Percentiles rank a stretch among this genome's conserved stretches.
These are phyloP conservation scores for Calocera viscosa DNA, from an alignment of 768 basidiomycete genomes.

Conservation along the genomic window DNA sequence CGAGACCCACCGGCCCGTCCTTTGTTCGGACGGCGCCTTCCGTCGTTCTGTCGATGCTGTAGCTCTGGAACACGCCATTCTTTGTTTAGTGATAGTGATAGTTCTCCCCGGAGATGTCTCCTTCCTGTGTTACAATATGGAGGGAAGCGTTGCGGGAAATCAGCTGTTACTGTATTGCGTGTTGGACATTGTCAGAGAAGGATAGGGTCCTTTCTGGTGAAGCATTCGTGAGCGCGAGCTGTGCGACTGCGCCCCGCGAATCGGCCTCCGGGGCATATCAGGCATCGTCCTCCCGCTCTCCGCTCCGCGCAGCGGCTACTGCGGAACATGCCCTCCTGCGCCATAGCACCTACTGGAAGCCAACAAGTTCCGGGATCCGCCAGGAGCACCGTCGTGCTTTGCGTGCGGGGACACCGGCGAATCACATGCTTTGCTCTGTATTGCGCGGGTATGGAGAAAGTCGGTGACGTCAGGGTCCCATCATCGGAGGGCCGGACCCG, in stretches of 20 bases:
- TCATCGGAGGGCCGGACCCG: background rate
- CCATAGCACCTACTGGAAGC: background rate
- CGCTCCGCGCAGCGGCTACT: too few relatives aligned
- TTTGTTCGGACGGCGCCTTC: background rate
- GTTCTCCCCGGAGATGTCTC: background rate
- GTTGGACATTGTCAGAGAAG: too few relatives aligned
- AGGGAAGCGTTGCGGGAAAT: too few relatives aligned
- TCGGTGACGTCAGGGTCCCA: conserved; percentile 4
- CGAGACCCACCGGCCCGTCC: background rate
- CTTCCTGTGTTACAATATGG: too few relatives aligned
- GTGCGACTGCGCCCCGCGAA: too few relatives aligned
- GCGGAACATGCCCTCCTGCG: background rate
- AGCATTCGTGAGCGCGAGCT: too few relatives aligned
- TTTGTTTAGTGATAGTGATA: background rate
- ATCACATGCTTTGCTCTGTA: background rate
- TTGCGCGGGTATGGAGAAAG: background rate
- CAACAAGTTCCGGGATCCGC: background rate
- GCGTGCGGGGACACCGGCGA: background rate
- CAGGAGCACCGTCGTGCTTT: background rate
- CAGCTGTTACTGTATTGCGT: too few relatives aligned
- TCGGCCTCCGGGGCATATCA: too few relatives aligned
- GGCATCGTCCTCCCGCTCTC: too few relatives aligned
- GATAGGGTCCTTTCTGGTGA: too few relatives aligned
- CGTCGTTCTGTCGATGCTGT: background rate
- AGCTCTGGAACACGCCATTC: background rate